phyloP scores from a whole-genome alignment of 1,284 basidiomycete species.

The Irpex sp. region DNA sequence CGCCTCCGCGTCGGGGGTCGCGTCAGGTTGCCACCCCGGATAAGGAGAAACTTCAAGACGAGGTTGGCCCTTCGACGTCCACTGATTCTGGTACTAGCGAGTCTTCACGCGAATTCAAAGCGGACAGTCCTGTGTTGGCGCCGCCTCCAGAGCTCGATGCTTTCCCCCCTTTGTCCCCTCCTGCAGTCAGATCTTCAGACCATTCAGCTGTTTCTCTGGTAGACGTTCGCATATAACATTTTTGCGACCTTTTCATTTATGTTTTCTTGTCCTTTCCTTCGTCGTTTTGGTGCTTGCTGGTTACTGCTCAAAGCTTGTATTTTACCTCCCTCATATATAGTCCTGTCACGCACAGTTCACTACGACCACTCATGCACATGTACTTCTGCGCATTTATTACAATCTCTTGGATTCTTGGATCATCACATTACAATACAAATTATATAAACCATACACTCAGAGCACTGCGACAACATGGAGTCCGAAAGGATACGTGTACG shows the following conservation, averaged over 20 bases:
- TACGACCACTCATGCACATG: constrained; percentile 4
- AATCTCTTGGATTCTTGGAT: constrained; percentile 8
- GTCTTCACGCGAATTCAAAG: not conserved
- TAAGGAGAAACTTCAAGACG: constrained; percentile 16
- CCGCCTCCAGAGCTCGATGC: constrained; percentile 12
- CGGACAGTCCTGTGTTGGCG: not conserved
- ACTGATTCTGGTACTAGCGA: not conserved
- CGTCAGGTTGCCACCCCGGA: constrained; percentile 28
- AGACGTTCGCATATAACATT: constrained; percentile 10
- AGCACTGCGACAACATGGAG: constrained; percentile 11
- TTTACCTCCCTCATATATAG: not conserved
- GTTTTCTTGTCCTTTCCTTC: not conserved
- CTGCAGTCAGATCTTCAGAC: constrained; percentile 6
- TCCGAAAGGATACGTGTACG: constrained; percentile 1
- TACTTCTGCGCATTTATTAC: constrained; percentile 9
- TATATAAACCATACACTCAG: constrained; percentile 8
- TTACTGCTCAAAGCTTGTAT: constrained; percentile 7
- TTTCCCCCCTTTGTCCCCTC: constrained; percentile 5
- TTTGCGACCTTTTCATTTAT: constrained; percentile 8
- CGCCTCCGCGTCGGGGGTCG: constrained; percentile 55
- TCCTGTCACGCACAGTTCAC: not conserved
- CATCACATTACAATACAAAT: constrained; percentile 13
- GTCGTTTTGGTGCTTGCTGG: not conserved
- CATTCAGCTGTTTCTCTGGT: constrained; percentile 16
- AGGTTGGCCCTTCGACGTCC: constrained; percentile 2